phyloP scores from a whole-genome alignment of 2,329 filamentous ascomycete species.

The Fusarium sp. region DNA sequence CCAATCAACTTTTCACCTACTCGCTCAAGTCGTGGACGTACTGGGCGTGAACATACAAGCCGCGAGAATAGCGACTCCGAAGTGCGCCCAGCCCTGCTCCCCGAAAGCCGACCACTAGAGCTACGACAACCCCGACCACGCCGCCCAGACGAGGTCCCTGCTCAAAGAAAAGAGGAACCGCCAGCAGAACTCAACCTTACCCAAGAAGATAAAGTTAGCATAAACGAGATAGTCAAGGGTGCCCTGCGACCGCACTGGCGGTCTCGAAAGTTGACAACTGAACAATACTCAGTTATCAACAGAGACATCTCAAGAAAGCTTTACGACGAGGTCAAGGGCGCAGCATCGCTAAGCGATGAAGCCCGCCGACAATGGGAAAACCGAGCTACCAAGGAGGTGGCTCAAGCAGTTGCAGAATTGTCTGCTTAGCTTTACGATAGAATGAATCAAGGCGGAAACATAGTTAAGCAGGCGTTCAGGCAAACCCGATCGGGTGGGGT shows the following conservation, averaged over 20 bases:
- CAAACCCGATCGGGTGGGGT: slow-evolving; percentile 31
- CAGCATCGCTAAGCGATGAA: slow-evolving; percentile 70
- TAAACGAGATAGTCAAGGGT: slow-evolving; percentile 87
- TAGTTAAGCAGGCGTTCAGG: slow-evolving; percentile 48
- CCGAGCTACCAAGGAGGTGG: slow-evolving; percentile 82
- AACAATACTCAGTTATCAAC: slow-evolving; percentile 94
- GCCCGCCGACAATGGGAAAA: slow-evolving; percentile 78
- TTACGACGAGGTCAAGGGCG: slow-evolving; percentile 75
- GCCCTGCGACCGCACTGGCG: slow-evolving; percentile 87
- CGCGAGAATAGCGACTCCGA: slow-evolving; percentile 40
- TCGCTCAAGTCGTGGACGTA: slow-evolving; percentile 26
- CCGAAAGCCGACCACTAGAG: slow-evolving; percentile 56
- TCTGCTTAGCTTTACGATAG: slow-evolving; percentile 58
- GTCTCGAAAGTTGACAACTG: slow-evolving; percentile 81
- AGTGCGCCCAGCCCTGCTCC: slow-evolving; percentile 26
- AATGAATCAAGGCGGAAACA: slow-evolving; percentile 39
- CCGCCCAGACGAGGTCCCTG: slow-evolving; percentile 55
- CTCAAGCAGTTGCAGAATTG: slow-evolving; percentile 73
- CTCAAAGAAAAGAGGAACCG: slow-evolving; percentile 72
- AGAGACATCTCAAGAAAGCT: slow-evolving; percentile 87
- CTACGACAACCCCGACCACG: slow-evolving; percentile 65
- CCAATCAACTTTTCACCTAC: slow-evolving; percentile 72
- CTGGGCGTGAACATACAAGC: slow-evolving; percentile 12
- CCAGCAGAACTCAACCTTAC: slow-evolving; percentile 74
- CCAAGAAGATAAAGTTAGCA: slow-evolving; percentile 84